Conservation (phyloP, 2,329 filamentous ascomycete species). For the Ceratocystis diversiconidia region DNA sequence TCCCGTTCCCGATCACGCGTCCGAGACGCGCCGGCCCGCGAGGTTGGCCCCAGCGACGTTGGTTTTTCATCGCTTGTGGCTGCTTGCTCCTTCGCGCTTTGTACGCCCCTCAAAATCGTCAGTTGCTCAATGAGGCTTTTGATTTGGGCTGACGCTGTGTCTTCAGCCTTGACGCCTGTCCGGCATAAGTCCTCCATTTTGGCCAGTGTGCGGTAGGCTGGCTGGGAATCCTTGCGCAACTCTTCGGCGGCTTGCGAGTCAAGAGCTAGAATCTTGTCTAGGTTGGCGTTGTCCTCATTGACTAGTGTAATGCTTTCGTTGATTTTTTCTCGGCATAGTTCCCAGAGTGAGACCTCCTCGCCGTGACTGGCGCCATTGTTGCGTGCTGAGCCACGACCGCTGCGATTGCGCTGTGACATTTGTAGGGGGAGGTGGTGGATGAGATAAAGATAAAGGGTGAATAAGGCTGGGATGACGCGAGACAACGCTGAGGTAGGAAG, state of each 20-base stretch:
- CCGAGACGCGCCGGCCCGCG: conserved; percentile 10
- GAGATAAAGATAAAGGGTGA: not conserved
- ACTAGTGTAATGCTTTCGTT: conserved; percentile 29
- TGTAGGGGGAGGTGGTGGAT: not conserved
- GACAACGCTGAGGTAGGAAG: not conserved
- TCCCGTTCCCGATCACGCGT: conserved; percentile 17
- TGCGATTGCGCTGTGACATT: conserved; percentile 34
- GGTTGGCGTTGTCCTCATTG: conserved; percentile 31
- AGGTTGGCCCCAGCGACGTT: not conserved
- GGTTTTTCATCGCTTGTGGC: conserved; percentile 12
- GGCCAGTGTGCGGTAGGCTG: conserved; percentile 24
- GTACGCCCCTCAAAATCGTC: conserved; percentile 30
- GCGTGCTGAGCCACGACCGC: conserved; percentile 31
- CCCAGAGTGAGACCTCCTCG: conserved; percentile 33
- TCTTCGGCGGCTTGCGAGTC: conserved; percentile 31
- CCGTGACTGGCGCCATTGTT: conserved; percentile 32
- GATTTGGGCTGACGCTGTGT: conserved; percentile 27
- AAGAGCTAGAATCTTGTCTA: conserved; percentile 28
- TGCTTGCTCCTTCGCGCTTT: conserved; percentile 31
- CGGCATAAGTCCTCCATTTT: conserved; percentile 32
- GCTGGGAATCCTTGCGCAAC: conserved; percentile 25
- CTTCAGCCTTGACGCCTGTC: conserved; percentile 30
- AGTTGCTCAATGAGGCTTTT: conserved; percentile 31
- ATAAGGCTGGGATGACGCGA: not conserved
- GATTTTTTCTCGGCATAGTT: conserved; percentile 28